Evolutionary conservation across 2,329 filamentous ascomycete genomes (phyloP).

Genomic region (Hypomyces perniciosus): DNA sequence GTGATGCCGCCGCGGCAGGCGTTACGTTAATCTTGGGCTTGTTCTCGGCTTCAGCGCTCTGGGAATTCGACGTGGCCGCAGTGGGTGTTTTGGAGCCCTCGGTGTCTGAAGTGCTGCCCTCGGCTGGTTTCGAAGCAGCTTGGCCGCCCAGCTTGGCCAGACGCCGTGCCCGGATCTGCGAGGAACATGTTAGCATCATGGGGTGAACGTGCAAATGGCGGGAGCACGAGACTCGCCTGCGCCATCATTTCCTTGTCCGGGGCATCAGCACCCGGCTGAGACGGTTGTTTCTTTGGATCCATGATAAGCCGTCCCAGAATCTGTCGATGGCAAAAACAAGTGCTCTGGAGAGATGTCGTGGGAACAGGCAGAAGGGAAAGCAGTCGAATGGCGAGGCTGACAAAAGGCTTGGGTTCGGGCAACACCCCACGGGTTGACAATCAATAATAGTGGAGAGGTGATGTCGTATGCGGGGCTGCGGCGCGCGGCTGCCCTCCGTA

Average conservation of each 20-base stretch:
- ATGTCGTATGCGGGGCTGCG: conserved; percentile 11
- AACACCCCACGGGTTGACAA: conserved; percentile 1
- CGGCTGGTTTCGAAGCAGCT: conserved; percentile 27
- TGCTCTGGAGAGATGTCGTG: not conserved
- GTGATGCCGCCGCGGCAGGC: conserved; percentile 22
- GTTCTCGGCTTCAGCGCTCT: conserved; percentile 16
- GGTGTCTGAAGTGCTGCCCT: conserved; percentile 23
- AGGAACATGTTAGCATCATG: conserved; percentile 6
- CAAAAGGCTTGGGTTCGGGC: conserved; percentile 8
- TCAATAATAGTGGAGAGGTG: conserved; percentile 5
- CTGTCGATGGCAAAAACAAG: not conserved
- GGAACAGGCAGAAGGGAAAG: conserved; percentile 6
- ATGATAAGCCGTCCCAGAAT: conserved; percentile 22
- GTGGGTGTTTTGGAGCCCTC: conserved; percentile 23
- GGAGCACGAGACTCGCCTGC: conserved; percentile 34
- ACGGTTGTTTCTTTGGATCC: conserved; percentile 42
- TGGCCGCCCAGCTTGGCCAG: conserved; percentile 44
- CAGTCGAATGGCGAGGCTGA: conserved; percentile 14
- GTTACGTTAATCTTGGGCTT: conserved; percentile 32
- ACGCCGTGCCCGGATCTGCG: conserved; percentile 42
- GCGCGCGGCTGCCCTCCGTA: not conserved
- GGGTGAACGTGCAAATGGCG: conserved; percentile 1
- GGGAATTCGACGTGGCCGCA: conserved; percentile 25
- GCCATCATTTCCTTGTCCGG: conserved; percentile 56
- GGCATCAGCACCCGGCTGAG: conserved; percentile 40